phyloP scores from a whole-genome alignment of 768 basidiomycete genomes.

The Amanita pseudoporphyria region DNA sequence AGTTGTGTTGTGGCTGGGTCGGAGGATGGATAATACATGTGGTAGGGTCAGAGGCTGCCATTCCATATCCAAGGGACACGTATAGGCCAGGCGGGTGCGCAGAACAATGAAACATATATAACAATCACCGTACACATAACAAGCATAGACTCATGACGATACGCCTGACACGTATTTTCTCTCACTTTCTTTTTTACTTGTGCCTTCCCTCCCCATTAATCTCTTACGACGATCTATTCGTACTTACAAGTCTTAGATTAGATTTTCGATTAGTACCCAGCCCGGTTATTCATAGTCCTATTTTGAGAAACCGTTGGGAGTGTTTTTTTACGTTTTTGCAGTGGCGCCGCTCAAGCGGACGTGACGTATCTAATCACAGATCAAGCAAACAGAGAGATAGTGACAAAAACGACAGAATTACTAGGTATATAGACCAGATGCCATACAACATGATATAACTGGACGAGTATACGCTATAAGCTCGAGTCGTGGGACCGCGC shows the following conservation, averaged over 20 bases:
- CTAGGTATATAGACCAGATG: too few relatives aligned
- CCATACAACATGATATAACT: too few relatives aligned
- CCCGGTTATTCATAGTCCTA: not conserved
- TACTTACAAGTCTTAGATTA: not conserved
- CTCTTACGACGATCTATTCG: not conserved
- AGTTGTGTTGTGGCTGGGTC: not conserved
- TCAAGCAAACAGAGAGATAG: not conserved
- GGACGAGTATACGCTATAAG: not conserved
- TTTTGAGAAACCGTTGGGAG: too few relatives aligned
- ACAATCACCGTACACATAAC: not conserved
- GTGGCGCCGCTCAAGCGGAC: too few relatives aligned
- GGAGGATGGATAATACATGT: not conserved
- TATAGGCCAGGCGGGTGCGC: not conserved
- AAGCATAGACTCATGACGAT: slow-evolving; percentile 4
- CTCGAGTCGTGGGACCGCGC: not conserved
- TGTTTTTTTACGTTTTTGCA: too few relatives aligned
- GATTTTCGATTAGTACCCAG: not conserved
- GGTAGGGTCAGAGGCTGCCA: not conserved
- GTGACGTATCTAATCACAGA: too few relatives aligned
- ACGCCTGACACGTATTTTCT: slow-evolving; percentile 2
- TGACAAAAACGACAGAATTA: too few relatives aligned
- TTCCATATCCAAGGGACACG: not conserved
- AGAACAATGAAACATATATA: not conserved
- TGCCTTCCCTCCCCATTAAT: not conserved
- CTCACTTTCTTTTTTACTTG: not conserved